Base-by-base conservation (phyloP, 805 yeast genomes). In the Hanseniaspora occidentalis region DNA sequence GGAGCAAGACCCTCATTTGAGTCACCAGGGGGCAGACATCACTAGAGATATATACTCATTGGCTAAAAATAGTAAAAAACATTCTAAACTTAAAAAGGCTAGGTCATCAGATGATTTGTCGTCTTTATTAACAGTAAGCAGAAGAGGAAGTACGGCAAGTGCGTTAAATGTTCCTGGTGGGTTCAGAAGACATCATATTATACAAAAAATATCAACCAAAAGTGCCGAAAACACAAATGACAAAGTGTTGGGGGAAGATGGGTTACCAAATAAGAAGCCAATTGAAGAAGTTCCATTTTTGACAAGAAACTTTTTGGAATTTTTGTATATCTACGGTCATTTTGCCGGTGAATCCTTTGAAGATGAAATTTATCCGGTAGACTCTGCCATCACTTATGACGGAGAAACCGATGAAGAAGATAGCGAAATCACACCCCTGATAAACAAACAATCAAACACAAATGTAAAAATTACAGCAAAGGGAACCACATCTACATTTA, bases 291-390 rank as follows among this genome's bases (percentile, higher is more conserved):
- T 66, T 2, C 71, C 76, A 8, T 67, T 77, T 42, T 56, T 81
- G 31, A 77, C 94, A 1, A 70, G 75, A 43, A 83, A 82, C 56
- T 83, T 83, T 47, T 65, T 82, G 49, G 92, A 83, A 56, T 83
- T 83, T 52, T 62, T 83, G 36, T 77, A 82, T 46, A 68, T 83
- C 6, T 83, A 83, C 57, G 94, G 94, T 6, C 89, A 83, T 62
- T 83, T 83, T 60, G 92, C 92, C 2, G 94, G 94, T 54, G 92
- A 82, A 58, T 74, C 77, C 31, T 67, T 82, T 40, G 89, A 80
- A 50, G 81, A 76, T 51, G 86, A 77, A 51, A 72, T 65, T 40
- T 50, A 54, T 43, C 50, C 65, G 62, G 54, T n/a, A n/a, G n/a
- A 42, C 14, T 43, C 43, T 9, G 25, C 29, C 18, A 23, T 16